phyloP scores from a whole-genome alignment of 1,284 basidiomycete genomes.

The Ustilago esculenta region DNA sequence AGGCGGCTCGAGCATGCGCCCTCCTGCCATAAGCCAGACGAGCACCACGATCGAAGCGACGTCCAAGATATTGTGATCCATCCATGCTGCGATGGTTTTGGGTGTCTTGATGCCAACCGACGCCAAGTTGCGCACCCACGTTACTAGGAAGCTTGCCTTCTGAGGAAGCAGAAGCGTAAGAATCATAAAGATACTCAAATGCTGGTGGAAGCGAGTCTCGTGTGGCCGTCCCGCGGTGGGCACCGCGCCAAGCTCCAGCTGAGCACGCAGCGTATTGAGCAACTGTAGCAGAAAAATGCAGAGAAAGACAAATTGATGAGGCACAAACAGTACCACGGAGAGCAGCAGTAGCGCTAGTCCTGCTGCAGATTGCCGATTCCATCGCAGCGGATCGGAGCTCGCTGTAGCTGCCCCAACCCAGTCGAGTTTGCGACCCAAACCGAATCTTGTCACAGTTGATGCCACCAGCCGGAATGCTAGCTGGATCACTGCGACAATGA shows the following conservation, averaged over 20 bases:
- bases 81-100: constrained; percentile 43
- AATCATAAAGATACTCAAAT: constrained; percentile 73
- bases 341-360: constrained; percentile 75
- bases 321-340: constrained; percentile 78
- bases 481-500: constrained; percentile 26
- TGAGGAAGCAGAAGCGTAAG: constrained; percentile 87
- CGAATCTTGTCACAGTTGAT: constrained; percentile 1
- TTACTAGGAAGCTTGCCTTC: constrained; percentile 79
- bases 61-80: constrained; percentile 77
- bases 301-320: constrained; percentile 89
- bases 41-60: constrained; percentile 76
- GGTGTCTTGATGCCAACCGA: constrained; percentile 66
- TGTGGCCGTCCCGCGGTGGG: constrained; percentile 25
- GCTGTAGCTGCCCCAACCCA: constrained; percentile 20
- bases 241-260: constrained; percentile 19
- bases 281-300: constrained; percentile 82
- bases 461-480: constrained; percentile 26
- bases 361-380: constrained; percentile 66
- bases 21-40: constrained; percentile 53
- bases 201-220: constrained; percentile 70
- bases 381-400: constrained; percentile 23
- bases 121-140: constrained; percentile 82
- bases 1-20: constrained; percentile 36
- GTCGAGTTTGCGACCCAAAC: constrained; percentile 15
- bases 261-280: constrained; percentile 60